Evolutionary conservation across 2,329 filamentous ascomycete species (phyloP).

Genomic region (Colletotrichum endophyticum): DNA sequence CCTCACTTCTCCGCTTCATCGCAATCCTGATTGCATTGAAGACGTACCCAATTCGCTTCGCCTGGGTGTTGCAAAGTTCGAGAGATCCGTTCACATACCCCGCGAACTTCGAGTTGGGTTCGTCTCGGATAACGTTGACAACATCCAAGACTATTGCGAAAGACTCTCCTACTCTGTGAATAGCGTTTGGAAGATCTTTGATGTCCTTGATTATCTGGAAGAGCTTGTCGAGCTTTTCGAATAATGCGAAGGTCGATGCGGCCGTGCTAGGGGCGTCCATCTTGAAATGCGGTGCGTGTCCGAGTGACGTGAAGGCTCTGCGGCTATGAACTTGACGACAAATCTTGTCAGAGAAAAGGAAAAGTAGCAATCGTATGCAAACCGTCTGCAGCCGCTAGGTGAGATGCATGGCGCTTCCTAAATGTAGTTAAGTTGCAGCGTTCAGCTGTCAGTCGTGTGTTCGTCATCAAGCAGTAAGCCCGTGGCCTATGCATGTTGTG

Average conservation of each 20-base stretch:
- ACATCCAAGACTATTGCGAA: background rate
- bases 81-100: background rate
- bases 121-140: background rate
- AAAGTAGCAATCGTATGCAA: background rate
- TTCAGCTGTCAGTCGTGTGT: background rate
- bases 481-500: background rate
- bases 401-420: background rate
- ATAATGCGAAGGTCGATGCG: background rate
- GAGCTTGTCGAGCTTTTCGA: background rate
- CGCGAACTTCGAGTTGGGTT: background rate
- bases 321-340: background rate
- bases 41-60: background rate
- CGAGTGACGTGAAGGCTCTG: background rate
- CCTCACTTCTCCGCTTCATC: background rate
- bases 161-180: background rate
- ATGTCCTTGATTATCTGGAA: background rate
- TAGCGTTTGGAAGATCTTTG: background rate
- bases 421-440: background rate
- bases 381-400: background rate
- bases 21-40: background rate
- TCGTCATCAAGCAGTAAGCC: background rate
- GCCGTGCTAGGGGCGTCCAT: background rate
- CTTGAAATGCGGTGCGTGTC: background rate
- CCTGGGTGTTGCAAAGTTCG: background rate
- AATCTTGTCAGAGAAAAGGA: background rate